Conservation (phyloP, 2,329 filamentous ascomycete genomes). For the Pseudogymnoascus sp. region DNA sequence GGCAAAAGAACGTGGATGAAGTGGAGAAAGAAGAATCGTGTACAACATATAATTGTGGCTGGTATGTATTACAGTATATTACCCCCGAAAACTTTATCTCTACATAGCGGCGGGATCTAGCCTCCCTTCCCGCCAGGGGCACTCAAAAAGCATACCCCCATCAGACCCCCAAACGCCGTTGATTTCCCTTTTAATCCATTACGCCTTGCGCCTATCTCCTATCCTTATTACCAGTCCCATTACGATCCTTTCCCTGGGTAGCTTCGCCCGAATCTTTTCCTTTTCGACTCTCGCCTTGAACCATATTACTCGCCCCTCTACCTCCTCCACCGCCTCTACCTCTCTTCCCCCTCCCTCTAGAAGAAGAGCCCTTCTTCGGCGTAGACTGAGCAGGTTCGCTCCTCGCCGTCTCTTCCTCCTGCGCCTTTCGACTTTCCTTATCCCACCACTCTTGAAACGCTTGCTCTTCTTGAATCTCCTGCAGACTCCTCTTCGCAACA, state of each 20-base stretch:
- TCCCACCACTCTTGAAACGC: conserved; percentile 98
- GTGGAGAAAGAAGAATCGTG: background rate
- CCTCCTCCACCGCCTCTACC: background rate
- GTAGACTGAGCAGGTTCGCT: conserved; percentile 12
- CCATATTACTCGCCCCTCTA: background rate
- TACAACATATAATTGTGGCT: background rate
- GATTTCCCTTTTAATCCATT: background rate
- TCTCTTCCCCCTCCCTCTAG: background rate
- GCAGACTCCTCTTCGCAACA: conserved; percentile 75
- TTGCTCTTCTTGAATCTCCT: conserved; percentile 95
- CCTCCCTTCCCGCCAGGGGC: background rate
- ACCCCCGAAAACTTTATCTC: conserved; percentile 3
- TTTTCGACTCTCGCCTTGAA: background rate
- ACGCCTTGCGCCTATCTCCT: background rate
- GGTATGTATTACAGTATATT: conserved; percentile 2
- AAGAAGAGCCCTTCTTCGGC: background rate
- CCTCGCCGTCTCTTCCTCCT: conserved; percentile 37
- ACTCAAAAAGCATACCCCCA: background rate
- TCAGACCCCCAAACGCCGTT: background rate
- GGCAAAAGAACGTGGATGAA: background rate
- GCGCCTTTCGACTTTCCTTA: conserved; percentile 66
- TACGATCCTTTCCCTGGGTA: background rate
- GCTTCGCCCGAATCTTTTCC: background rate
- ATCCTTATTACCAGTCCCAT: background rate
- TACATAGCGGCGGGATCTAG: conserved; percentile 7